Base-by-base conservation (phyloP, 306 rosid genomes). In the Amphicarpaea edgeworthii region DNA sequence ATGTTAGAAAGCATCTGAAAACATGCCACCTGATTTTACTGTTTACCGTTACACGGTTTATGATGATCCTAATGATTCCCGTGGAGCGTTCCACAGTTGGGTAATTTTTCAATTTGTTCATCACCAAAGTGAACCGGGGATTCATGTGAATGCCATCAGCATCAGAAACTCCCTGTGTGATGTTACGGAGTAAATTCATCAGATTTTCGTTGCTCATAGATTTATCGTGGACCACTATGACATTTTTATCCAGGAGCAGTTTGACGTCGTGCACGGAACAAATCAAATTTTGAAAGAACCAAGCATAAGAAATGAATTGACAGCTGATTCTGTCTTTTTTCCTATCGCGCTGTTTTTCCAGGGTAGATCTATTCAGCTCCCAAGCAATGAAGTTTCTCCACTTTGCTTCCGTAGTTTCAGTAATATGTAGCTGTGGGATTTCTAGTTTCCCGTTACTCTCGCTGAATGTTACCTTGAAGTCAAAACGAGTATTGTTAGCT, bases 341-440 rank as follows among this genome's bases (percentile, higher is more conserved):
- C 15, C 47, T 28, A 24, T 1, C 47, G 0, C n/a, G 11, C 54
- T n/a, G 47, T 14, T 47, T 47, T 2, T 47, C 20, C 1, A 47
- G 51, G 51, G 8, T 57, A 54, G 10, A 11, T 26, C n/a, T 59
- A 2, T 12, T 59, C 5, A 12, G 20, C 20, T 59, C 65, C 65
- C 41, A 59, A 26, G 65, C 65, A 59, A 59, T 59, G 0, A 59
- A 28, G 17, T 59, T 59, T 7, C 64, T 12, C 40, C 64, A 58
- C 19, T 26, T 58, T 3, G 3, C 64, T 24, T 58, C 40, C 1
- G 64, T 58, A 1, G 64, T 58, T 58, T 58, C 4, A 2, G 7
- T 58, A 3, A 58, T 12, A 59, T 59, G 5, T 5, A 59, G 65
- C 12, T 2, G 19, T 1, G 19, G 41, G 10, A 57, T 57, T 57